Evolutionary conservation across 345 rosid species (phyloP).

Genomic region (Erysimum cheiranthoides): DNA sequence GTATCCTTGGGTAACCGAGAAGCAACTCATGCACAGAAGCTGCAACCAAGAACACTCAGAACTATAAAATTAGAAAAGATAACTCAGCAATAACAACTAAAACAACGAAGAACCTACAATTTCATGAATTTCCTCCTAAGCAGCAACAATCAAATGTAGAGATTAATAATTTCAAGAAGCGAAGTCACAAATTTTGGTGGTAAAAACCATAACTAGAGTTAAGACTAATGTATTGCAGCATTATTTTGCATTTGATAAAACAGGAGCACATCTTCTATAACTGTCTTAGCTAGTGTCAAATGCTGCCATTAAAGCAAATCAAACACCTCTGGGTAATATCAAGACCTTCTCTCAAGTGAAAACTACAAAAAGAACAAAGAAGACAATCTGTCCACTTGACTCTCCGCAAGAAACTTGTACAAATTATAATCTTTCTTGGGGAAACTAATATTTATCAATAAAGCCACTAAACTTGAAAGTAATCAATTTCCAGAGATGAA

Average conservation of each 20-base stretch:
- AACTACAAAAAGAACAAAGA: constrained; percentile 3
- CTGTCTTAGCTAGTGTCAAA: neutral
- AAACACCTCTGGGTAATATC: constrained; percentile 10
- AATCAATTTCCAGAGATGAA: too few relatives aligned
- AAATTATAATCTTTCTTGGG: constrained; percentile 17
- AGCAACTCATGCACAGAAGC: too few relatives aligned
- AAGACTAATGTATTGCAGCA: constrained; percentile 11
- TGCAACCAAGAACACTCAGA: too few relatives aligned
- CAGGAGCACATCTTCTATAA: neutral
- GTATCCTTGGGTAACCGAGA: too few relatives aligned
- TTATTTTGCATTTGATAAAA: constrained; percentile 11
- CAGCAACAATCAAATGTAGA: too few relatives aligned
- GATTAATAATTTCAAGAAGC: too few relatives aligned
- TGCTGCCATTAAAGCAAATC: constrained; percentile 5
- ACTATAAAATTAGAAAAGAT: too few relatives aligned
- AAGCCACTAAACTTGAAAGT: constrained; percentile 27
- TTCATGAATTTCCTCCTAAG: too few relatives aligned
- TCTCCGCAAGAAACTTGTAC: neutral
- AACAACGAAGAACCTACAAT: too few relatives aligned
- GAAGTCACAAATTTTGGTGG: neutral
- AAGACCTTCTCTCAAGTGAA: constrained; percentile 10
- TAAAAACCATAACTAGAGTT: neutral
- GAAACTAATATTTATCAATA: neutral
- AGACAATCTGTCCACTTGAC: neutral
- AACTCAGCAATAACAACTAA: too few relatives aligned